Conservation (phyloP, 495 filamentous ascomycete genomes). For the Hyaloscypha bicolor region DNA sequence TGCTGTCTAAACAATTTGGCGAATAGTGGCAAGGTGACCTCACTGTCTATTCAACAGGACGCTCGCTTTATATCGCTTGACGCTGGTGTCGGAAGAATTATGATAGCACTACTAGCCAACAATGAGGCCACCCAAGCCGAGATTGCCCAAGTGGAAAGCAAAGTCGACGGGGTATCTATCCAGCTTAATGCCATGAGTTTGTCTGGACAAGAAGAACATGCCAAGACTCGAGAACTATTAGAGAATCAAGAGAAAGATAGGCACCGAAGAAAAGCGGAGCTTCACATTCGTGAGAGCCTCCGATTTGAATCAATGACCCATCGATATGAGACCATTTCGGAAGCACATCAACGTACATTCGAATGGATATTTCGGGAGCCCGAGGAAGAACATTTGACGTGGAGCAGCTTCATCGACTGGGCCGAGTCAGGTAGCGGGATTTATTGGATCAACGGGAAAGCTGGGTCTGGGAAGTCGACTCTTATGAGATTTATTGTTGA, state of each 20-base stretch:
- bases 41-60: background rate
- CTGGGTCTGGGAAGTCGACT: constrained; percentile 44
- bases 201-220: too few relatives aligned
- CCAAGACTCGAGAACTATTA: constrained; percentile 1
- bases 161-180: background rate
- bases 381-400: background rate
- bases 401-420: constrained; percentile 28
- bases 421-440: constrained; percentile 22
- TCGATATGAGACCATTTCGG: constrained; percentile 30
- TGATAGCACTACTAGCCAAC: background rate
- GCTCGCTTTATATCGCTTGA: too few relatives aligned
- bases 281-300: constrained; percentile 28
- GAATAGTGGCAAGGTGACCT: background rate
- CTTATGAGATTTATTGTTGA: constrained; percentile 41
- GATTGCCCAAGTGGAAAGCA: background rate
- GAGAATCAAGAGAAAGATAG: background rate
- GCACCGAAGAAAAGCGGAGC: background rate
- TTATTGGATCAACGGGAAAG: constrained; percentile 43
- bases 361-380: constrained; percentile 31
- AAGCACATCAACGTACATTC: constrained; percentile 32
- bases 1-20: background rate
- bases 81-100: background rate
- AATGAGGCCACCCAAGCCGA: background rate
- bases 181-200: background rate
- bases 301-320: constrained; percentile 27